Conservation (phyloP, 1,284 basidiomycete genomes). For the Anthracocystis panici-leucophaei region DNA sequence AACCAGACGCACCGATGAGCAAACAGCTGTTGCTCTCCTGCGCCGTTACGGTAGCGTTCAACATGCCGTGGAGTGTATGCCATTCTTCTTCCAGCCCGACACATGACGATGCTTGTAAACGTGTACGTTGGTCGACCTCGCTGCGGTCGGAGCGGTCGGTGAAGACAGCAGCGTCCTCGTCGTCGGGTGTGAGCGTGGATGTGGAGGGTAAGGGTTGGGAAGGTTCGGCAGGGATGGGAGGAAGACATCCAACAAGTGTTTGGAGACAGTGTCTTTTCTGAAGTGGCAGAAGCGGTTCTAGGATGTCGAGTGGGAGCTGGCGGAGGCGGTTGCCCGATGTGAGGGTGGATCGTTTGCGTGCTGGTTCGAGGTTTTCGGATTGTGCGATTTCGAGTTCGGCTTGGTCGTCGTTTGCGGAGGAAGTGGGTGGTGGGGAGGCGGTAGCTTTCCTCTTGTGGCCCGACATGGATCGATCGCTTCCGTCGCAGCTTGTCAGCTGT, state of each 20-base stretch:
- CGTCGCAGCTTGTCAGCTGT: too few relatives aligned
- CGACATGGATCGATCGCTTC: conserved; percentile 9
- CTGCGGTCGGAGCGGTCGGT: background rate
- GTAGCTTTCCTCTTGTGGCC: conserved; percentile 23
- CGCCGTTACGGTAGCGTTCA: conserved; percentile 44
- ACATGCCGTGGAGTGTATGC: conserved; percentile 45
- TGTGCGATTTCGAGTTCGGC: conserved; percentile 9
- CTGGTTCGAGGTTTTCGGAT: background rate
- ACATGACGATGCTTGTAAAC: conserved; percentile 36
- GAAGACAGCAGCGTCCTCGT: conserved; percentile 20
- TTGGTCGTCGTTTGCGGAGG: conserved; percentile 10
- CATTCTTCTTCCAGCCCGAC: conserved; percentile 57
- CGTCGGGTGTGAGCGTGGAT: conserved; percentile 4
- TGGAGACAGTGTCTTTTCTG: conserved; percentile 34
- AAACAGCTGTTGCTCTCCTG: conserved; percentile 65
- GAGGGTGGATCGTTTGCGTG: conserved; percentile 15
- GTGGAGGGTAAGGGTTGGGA: conserved; percentile 6
- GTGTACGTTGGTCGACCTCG: background rate
- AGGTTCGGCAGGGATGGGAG: conserved; percentile 2
- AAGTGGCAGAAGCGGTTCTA: conserved; percentile 14
- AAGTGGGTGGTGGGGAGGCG: conserved; percentile 10
- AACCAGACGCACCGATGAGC: conserved; percentile 58
- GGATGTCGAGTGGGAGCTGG: conserved; percentile 9
- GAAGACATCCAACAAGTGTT: conserved; percentile 31
- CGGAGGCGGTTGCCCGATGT: conserved; percentile 7